phyloP scores from a whole-genome alignment of 2,329 filamentous ascomycete species.

The Tolypocladium inflatum region DNA sequence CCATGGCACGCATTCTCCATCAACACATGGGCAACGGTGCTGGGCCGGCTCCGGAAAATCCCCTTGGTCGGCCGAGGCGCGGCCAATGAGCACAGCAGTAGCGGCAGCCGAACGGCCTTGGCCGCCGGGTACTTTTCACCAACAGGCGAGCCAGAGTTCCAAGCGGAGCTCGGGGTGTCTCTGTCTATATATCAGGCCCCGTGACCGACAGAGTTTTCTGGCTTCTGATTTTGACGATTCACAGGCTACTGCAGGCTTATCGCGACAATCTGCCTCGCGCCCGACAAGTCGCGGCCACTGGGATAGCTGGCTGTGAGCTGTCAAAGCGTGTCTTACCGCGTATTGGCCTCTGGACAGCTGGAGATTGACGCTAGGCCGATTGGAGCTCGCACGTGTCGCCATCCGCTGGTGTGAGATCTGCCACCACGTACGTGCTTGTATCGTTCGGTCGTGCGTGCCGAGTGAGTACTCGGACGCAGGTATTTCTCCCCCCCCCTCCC shows the following conservation, averaged over 20 bases:
- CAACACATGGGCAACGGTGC: neutral
- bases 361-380: neutral
- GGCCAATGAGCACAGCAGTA: neutral
- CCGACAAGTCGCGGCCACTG: no score
- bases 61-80: neutral
- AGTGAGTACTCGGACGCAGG: neutral
- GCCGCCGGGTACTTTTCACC: neutral
- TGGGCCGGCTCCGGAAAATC: neutral
- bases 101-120: neutral
- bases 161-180: neutral
- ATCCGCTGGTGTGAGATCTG: neutral
- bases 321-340: neutral
- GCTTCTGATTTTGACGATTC: neutral
- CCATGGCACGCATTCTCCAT: neutral
- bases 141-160: neutral
- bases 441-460: neutral
- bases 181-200: neutral
- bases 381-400: slow-evolving; percentile 1
- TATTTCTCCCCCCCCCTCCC: neutral
- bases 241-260: neutral
- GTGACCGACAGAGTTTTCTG: neutral
- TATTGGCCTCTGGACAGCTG: neutral
- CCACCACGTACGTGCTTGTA: neutral
- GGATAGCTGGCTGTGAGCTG: neutral
- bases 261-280: neutral